Evolutionary conservation across 768 basidiomycete genomes (phyloP), one percentile per base, ranked within the genome.

Genomic region (Hemileccinum rubropunctum): DNA sequence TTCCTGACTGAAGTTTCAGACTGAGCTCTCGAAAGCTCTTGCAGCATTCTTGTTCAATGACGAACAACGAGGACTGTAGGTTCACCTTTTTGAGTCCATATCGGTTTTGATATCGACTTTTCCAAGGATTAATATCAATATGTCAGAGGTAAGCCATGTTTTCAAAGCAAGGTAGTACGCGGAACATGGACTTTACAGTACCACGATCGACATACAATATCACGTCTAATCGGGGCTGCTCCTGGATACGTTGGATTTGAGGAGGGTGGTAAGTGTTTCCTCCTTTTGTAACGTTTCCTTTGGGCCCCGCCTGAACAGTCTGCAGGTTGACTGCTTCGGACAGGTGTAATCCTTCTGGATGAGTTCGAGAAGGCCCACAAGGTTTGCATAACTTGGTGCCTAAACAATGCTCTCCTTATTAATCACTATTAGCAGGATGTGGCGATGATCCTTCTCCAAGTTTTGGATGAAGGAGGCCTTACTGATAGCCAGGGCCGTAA

Each of bases 401-500:
- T 18, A 32, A 21, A 14, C 4, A 26, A 21, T 46, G 6, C 0
- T 13, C 7, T 34, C 21, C 21, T 32, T 23, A 23, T 26, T 23
- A 17, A 42, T 32, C 30, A 23, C n/a, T 12, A 49, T 43, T 14
- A 44, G 23, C 40, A 82, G 80, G 92, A 94, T 60, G 91, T 97
- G 21, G 79, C 89, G 1, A 88, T 94, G 83, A 90, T 95, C 53
- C 73, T 95, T 17, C 76, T 95, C 3, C 93, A 95, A 64, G 88
- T 97, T 40, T 77, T 97, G 12, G 92, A 97, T 56, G 93, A 97
- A 66, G 93, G 93, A 8, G 82, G 73, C 42, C 76, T 95, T 53
- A 95, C 93, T 0, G 93, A 97, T 63, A 91, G 89, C 54, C 91
- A 94, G 64, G 93, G 93, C 10, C 81, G 91, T 47, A 90, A 91